Conservation (phyloP, 768 basidiomycete species). For the Cubamyces lactineus region DNA sequence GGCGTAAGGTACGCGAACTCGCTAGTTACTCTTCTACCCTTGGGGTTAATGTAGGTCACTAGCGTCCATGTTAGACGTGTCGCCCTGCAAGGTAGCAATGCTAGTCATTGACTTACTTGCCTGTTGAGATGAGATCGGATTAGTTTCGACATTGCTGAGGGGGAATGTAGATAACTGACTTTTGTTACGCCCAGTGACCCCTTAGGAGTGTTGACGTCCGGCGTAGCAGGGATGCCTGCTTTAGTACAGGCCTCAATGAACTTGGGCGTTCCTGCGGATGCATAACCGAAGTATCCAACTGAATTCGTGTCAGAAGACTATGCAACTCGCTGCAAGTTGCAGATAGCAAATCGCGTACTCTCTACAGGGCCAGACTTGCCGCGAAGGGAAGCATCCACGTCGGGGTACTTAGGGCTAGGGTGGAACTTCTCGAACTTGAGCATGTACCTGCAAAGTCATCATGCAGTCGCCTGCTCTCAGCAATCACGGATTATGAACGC, state of each 20-base stretch:
- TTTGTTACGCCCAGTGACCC: conserved; percentile 66
- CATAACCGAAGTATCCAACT: conserved; percentile 59
- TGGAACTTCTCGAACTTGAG: conserved; percentile 66
- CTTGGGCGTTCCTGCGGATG: conserved; percentile 47
- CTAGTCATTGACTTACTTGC: conserved; percentile 31
- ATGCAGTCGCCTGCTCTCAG: not conserved
- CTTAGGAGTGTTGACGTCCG: conserved; percentile 58
- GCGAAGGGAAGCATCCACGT: conserved; percentile 48
- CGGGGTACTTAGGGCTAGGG: conserved; percentile 52
- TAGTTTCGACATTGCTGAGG: not conserved
- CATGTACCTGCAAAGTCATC: conserved; percentile 55
- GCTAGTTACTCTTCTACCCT: conserved; percentile 58
- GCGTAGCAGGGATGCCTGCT: conserved; percentile 52
- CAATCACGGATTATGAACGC: conserved; percentile 12
- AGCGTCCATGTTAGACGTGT: not conserved
- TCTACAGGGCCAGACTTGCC: conserved; percentile 60
- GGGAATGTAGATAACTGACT: conserved; percentile 39
- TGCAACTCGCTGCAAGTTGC: not conserved
- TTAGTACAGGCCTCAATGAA: conserved; percentile 59
- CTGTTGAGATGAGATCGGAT: conserved; percentile 22
- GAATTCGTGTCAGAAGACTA: not conserved
- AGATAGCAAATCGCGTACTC: not conserved
- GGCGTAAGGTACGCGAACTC: conserved; percentile 70
- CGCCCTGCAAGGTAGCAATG: not conserved
- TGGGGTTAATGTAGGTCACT: conserved; percentile 71